Evolutionary conservation across 139 green algal genomes (phyloP), one percentile per base, ranked within the genome.

Genomic region (Yamagishiella unicocca): DNA sequence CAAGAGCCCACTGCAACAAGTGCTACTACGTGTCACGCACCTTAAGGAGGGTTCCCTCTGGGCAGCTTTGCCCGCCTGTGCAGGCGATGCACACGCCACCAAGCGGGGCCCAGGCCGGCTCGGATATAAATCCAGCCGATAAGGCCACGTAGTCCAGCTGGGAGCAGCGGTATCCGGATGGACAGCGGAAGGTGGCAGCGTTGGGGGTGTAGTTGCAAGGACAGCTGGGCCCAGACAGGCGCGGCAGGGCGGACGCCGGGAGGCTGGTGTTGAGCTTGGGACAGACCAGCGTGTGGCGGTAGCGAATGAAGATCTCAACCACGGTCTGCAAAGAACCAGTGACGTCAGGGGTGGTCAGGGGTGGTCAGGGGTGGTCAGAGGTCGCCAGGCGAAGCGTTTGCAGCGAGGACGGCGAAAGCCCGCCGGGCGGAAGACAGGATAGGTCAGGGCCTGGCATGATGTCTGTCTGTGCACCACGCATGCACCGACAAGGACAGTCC

Each of bases 61-160:
- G 42, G 85, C 89, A 93, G 76, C 58, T 64, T 82, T 91, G 86
- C 37, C 86, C 85, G 24, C 29, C 25, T 5, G 55, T 61, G 58
- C 89, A 93, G 2, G 89, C 45, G 43, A 87, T 43, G 55, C 89
- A 93, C 75, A 85, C 25, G 6, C 81, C 89, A 25, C 27, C 21
- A 25, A 91, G 75, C 42, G 14, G 40, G 0, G 40, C 83, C 29
- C 35, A 33, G 10, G 67, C 27, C 12, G 76, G 40, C 25, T 87
- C 35, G 5, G 17, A n/a, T 33, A 89, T 14, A 4, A 67, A 25
- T 62, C 87, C 83, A 2, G 50, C 68, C 31, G n/a, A 61, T 33
- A 89, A 53, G 0, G 35, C 85, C 35, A 72, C 35, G 54, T 82
- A 73, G 1, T 25, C 72, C 25, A 4, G 12, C 19, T n/a, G 40